Conservation (phyloP, 2,329 filamentous ascomycete species). For the Pezicula carpinea region DNA sequence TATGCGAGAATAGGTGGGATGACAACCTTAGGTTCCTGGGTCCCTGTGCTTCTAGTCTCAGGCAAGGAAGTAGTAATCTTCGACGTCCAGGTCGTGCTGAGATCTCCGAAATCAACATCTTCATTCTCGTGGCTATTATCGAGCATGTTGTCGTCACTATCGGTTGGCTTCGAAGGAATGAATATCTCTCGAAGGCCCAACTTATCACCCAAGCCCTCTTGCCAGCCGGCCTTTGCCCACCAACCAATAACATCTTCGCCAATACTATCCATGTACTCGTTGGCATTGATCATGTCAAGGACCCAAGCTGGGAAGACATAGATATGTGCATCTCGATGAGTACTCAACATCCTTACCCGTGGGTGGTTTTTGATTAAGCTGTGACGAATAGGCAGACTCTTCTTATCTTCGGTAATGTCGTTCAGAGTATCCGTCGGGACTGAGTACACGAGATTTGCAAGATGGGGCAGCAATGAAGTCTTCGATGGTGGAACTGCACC, state of each 20-base stretch:
- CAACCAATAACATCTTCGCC: constrained; percentile 89
- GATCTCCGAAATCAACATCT: constrained; percentile 21
- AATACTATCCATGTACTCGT: constrained; percentile 80
- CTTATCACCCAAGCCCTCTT: constrained; percentile 73
- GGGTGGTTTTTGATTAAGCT: constrained; percentile 71
- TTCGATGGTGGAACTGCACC: constrained; percentile 54
- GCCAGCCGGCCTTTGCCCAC: constrained; percentile 96
- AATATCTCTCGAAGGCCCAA: constrained; percentile 67
- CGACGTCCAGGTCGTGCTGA: constrained; percentile 29
- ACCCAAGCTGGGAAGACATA: constrained; percentile 94
- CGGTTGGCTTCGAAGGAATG: constrained; percentile 36
- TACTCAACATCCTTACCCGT: constrained; percentile 73
- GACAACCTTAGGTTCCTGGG: constrained; percentile 30
- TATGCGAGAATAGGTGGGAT: constrained; percentile 79
- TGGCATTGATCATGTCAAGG: constrained; percentile 73
- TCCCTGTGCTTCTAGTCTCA: constrained; percentile 4
- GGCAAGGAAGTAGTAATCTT: constrained; percentile 7
- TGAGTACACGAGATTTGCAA: constrained; percentile 78
- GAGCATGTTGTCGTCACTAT: constrained; percentile 30
- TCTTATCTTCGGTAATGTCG: constrained; percentile 73
- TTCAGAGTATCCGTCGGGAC: constrained; percentile 87
- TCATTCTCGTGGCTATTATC: constrained; percentile 23
- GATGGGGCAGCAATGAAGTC: constrained; percentile 59
- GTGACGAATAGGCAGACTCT: constrained; percentile 69
- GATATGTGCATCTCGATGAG: constrained; percentile 85